Conservation (phyloP, 169 alveolate species). For the Sarcocystis neurona region DNA sequence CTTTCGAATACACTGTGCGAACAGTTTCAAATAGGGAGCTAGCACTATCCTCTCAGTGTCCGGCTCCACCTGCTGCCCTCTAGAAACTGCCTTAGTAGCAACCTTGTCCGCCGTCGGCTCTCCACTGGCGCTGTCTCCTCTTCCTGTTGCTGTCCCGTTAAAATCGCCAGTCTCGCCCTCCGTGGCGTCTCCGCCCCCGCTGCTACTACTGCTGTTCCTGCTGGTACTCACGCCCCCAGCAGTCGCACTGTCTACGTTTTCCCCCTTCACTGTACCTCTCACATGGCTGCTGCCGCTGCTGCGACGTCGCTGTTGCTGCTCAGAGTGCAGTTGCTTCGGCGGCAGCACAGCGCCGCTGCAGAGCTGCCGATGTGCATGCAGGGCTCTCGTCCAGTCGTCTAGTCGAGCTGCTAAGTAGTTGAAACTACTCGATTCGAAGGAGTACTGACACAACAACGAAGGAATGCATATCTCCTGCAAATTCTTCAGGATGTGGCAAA, state of each 20-base stretch:
- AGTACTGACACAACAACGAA: not conserved
- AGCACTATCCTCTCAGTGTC: conserved; percentile 16
- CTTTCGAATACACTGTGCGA: conserved; percentile 36
- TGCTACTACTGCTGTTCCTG: not conserved
- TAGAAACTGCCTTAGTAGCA: not conserved
- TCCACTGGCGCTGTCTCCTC: not conserved
- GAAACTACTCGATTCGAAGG: not conserved
- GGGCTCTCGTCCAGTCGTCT: conserved; percentile 50
- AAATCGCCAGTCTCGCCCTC: too few species aligned
- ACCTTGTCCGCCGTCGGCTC: not conserved
- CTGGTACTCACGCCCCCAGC: not conserved
- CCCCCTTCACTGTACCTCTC: not conserved
- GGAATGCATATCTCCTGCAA: conserved; percentile 39
- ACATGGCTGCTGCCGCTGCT: not conserved
- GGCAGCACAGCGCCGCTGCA: conserved; percentile 42
- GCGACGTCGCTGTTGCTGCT: not conserved
- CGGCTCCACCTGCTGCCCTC: conserved; percentile 7
- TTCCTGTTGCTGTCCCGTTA: too few species aligned
- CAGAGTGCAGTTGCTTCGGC: not conserved
- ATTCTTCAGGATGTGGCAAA: conserved; percentile 37
- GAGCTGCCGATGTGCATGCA: conserved; percentile 43
- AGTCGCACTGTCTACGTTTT: too few species aligned
- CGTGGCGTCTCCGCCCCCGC: conserved; percentile 14
- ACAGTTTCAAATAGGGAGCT: conserved; percentile 43
- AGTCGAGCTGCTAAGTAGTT: conserved; percentile 12